phyloP scores from a whole-genome alignment of 2,329 filamentous ascomycete genomes.

The Chrysoporthe puriensis region DNA sequence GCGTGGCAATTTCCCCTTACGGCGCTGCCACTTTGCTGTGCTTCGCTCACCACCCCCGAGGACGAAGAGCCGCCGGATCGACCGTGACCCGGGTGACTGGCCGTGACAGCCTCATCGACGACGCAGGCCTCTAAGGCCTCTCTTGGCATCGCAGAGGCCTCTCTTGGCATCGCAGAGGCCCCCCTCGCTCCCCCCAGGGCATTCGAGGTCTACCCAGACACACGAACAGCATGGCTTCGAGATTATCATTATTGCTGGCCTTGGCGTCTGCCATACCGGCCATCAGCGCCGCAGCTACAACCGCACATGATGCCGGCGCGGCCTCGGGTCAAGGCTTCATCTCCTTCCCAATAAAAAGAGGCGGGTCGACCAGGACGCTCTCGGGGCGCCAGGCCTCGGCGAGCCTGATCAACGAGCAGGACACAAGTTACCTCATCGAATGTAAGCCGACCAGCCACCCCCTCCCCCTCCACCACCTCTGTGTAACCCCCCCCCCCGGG shows the following conservation, averaged over 20 bases:
- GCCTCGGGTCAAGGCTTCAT: constrained; percentile 25
- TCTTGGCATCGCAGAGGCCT: too few relatives aligned
- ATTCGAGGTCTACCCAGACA: neutral
- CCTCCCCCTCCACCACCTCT: neutral
- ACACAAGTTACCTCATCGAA: constrained; percentile 29
- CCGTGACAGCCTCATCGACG: neutral
- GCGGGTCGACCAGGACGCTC: constrained; percentile 17
- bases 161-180: too few relatives aligned
- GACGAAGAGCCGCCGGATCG: neutral
- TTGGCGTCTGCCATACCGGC: constrained; percentile 24
- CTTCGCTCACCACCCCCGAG: neutral
- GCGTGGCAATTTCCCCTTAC: neutral
- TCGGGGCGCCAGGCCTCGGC: constrained; percentile 24
- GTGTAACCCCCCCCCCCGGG: neutral
- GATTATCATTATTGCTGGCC: constrained; percentile 20
- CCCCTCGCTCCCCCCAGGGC: neutral
- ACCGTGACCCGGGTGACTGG: neutral
- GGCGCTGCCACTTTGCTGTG: neutral
- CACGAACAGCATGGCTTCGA: constrained; percentile 5
- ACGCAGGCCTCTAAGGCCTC: neutral
- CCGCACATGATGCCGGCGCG: constrained; percentile 16
- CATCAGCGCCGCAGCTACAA: constrained; percentile 7
- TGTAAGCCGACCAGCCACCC: neutral
- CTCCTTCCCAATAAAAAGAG: constrained; percentile 28
- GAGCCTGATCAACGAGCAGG: constrained; percentile 26